Conservation (phyloP, 2,329 filamentous ascomycete species). For the Colletotrichum sansevieriae region DNA sequence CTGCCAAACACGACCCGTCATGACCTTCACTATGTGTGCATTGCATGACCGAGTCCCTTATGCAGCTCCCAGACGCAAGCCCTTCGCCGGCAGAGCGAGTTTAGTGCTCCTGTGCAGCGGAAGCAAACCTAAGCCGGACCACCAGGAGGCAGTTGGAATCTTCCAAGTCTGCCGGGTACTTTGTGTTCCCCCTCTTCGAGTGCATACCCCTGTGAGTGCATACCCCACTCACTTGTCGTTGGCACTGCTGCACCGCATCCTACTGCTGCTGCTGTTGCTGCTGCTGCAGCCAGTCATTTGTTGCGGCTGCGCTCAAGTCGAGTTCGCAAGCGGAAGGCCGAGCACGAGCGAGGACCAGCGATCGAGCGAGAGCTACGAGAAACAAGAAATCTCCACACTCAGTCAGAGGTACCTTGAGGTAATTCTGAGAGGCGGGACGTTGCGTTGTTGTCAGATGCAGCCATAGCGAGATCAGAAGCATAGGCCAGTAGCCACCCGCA, state of each 20-base stretch:
- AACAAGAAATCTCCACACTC: constrained; percentile 13
- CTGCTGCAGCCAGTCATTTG: constrained; percentile 33
- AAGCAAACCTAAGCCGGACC: background rate
- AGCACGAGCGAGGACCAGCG: constrained; percentile 19
- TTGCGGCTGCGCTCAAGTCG: constrained; percentile 18
- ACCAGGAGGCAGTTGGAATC: background rate
- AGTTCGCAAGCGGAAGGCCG: constrained; percentile 28
- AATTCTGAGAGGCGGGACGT: constrained; percentile 22
- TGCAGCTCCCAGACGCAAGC: constrained; percentile 24
- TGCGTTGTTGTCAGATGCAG: constrained; percentile 38
- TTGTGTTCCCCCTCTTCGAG: constrained; percentile 1
- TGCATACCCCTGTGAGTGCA: constrained; percentile 2
- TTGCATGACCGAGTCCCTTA: constrained; percentile 32
- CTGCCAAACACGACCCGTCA: constrained; percentile 34
- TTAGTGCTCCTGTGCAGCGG: constrained; percentile 20
- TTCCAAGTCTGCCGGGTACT: constrained; percentile 2
- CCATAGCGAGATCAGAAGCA: constrained; percentile 25
- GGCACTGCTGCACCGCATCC: background rate
- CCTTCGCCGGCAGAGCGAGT: constrained; percentile 10
- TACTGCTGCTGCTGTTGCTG: background rate
- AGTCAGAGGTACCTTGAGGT: no score
- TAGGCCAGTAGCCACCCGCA: constrained; percentile 37
- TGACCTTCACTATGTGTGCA: constrained; percentile 19
- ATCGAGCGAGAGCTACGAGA: constrained; percentile 24
- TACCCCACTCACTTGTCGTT: constrained; percentile 6